Evolutionary conservation across 2,329 filamentous ascomycete species (phyloP).

Genomic region (Claviceps arundinis): DNA sequence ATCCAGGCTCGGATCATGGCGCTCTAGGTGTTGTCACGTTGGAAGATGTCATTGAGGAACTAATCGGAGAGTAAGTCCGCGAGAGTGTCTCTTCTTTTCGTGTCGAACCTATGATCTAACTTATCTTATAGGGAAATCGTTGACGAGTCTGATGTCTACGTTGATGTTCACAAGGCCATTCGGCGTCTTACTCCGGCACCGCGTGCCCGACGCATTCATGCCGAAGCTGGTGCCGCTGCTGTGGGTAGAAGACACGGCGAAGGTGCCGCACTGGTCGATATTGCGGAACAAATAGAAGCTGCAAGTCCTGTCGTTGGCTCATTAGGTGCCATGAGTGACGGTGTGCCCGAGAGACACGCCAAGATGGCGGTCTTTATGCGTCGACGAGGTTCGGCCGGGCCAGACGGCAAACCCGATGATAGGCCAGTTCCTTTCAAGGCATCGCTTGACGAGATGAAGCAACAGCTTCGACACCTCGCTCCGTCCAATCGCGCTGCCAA

Average conservation of each 20-base stretch:
- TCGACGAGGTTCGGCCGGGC: constrained; percentile 41
- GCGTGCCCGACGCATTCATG: constrained; percentile 46
- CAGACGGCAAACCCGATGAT: constrained; percentile 36
- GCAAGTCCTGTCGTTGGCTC: constrained; percentile 20
- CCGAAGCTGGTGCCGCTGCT: constrained; percentile 19
- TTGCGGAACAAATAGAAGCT: constrained; percentile 29
- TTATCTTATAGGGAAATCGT: constrained; percentile 67
- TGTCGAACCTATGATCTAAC: constrained; percentile 7
- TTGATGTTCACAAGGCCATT: constrained; percentile 97
- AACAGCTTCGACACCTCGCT: constrained; percentile 47
- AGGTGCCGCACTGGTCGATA: constrained; percentile 19
- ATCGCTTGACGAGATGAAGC: constrained; percentile 48
- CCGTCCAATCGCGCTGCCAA: constrained; percentile 54
- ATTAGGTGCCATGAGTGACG: constrained; percentile 24
- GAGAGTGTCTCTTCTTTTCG: not conserved
- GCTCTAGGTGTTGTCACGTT: constrained; percentile 88
- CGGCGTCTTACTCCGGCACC: constrained; percentile 77
- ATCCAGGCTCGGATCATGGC: constrained; percentile 78
- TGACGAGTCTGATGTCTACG: constrained; percentile 95
- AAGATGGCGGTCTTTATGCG: constrained; percentile 46
- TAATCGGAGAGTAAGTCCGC: constrained; percentile 79
- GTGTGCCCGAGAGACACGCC: constrained; percentile 30
- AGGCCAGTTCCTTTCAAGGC: constrained; percentile 40
- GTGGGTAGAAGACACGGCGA: constrained; percentile 19
- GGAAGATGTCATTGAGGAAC: constrained; percentile 95